Percentiles rank a stretch among this genome's conserved stretches.
Evolutionary conservation across 805 yeast species (phyloP).

Genomic region (Pichia phayaonensis): DNA sequence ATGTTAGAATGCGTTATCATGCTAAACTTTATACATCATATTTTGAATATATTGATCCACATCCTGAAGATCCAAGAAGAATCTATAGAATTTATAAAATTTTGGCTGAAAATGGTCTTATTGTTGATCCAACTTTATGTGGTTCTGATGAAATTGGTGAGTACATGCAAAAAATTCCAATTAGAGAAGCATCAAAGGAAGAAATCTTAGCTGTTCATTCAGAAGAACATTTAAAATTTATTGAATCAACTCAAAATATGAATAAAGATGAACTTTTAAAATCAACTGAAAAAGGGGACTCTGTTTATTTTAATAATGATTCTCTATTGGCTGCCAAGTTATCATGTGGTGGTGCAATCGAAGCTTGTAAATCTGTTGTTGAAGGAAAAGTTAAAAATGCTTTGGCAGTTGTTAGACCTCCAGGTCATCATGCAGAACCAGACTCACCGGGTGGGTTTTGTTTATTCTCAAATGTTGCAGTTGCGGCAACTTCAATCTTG

Average conservation of each 20-base stretch:
- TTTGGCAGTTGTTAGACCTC: conserved; percentile 93
- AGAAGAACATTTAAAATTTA: conserved; percentile 65
- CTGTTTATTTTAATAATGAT: conserved; percentile 91
- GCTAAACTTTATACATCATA: conserved; percentile 89
- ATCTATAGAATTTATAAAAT: conserved; percentile 90
- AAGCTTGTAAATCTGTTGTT: conserved; percentile 91
- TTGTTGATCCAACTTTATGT: conserved; percentile 67
- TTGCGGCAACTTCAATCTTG: conserved; percentile 83
- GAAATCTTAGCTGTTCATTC: conserved; percentile 87
- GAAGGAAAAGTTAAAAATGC: conserved; percentile 90
- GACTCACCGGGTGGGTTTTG: conserved; percentile 97
- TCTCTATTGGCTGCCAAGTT: conserved; percentile 79
- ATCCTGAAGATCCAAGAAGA: conserved; percentile 97
- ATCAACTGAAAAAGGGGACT: conserved; percentile 87
- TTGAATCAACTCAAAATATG: conserved; percentile 73
- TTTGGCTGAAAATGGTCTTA: conserved; percentile 88
- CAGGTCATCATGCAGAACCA: conserved; percentile 99
- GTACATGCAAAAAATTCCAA: conserved; percentile 81
- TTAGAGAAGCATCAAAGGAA: conserved; percentile 78
- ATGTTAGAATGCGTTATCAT: conserved; percentile 95
- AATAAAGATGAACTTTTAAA: conserved; percentile 64
- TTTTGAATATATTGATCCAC: conserved; percentile 93
- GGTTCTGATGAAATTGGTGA: conserved; percentile 75
- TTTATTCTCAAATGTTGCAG: conserved; percentile 91
- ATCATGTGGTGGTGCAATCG: conserved; percentile 95